Evolutionary conservation across 257 asterid species (phyloP).

Genomic region (Solanum medicagineum): DNA sequence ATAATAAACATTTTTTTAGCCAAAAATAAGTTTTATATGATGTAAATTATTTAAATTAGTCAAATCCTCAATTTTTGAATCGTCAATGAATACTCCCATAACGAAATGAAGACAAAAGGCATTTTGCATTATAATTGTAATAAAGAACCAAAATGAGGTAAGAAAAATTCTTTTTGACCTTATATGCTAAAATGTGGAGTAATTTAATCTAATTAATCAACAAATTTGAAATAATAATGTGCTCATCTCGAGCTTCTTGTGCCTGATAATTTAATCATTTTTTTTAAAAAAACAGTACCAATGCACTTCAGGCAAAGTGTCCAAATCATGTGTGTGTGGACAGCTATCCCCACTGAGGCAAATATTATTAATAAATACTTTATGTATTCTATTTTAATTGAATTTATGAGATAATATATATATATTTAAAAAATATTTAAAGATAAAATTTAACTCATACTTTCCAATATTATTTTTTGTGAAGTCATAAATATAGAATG

Average conservation of each 20-base stretch:
- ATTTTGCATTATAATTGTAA: neutral
- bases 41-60: neutral
- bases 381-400: too few relatives aligned
- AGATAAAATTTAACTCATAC: too few relatives aligned
- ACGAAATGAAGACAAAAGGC: neutral
- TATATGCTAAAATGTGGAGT: neutral
- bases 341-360: neutral
- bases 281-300: neutral
- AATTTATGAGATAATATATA: too few relatives aligned
- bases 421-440: too few relatives aligned
- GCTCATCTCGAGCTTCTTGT: neutral
- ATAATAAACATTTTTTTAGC: too few relatives aligned
- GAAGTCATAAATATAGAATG: too few relatives aligned
- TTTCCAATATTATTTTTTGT: too few relatives aligned
- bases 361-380: neutral
- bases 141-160: neutral
- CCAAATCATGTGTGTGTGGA: neutral
- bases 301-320: neutral
- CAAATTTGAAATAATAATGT: neutral
- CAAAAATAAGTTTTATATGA: neutral
- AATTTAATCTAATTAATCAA: neutral
- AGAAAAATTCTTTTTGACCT: neutral
- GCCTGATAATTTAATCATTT: neutral
- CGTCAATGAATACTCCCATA: neutral
- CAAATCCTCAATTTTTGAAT: neutral